phyloP scores from a whole-genome alignment of 1,139 yeast species.

The Schizosaccharomyces versatilis region DNA sequence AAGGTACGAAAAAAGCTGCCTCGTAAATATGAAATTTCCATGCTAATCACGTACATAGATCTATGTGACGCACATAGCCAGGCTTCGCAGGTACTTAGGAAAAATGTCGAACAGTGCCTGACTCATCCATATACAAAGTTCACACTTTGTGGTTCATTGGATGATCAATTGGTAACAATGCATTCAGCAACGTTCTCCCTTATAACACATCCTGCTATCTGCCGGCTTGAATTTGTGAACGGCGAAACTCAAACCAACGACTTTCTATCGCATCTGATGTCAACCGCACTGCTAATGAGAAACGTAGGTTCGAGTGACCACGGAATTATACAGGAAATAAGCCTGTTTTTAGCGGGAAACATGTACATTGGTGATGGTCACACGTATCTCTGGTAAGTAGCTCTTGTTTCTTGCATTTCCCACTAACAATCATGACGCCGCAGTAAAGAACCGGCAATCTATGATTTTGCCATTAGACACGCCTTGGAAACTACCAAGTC shows the following conservation, averaged over 20 bases:
- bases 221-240: conserved; percentile 74
- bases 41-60: neutral
- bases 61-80: neutral
- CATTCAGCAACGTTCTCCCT: conserved; percentile 73
- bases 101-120: neutral
- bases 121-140: neutral
- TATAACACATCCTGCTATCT: conserved; percentile 70
- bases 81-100: neutral
- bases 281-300: conserved; percentile 23
- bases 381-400: conserved; percentile 40
- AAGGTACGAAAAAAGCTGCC: neutral
- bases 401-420: too few relatives aligned
- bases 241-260: conserved; percentile 31
- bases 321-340: conserved; percentile 46
- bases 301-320: conserved; percentile 22
- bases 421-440: too few relatives aligned
- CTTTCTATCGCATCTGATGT: conserved; percentile 30
- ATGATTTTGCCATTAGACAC: too few relatives aligned
- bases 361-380: conserved; percentile 78
- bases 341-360: conserved; percentile 68
- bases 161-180: conserved; percentile 80
- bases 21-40: neutral
- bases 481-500: too few relatives aligned
- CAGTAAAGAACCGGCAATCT: too few relatives aligned
- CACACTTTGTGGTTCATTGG: conserved; percentile 42